phyloP scores from a whole-genome alignment of 805 yeast species.

The Ogataea parapolymorpha region DNA sequence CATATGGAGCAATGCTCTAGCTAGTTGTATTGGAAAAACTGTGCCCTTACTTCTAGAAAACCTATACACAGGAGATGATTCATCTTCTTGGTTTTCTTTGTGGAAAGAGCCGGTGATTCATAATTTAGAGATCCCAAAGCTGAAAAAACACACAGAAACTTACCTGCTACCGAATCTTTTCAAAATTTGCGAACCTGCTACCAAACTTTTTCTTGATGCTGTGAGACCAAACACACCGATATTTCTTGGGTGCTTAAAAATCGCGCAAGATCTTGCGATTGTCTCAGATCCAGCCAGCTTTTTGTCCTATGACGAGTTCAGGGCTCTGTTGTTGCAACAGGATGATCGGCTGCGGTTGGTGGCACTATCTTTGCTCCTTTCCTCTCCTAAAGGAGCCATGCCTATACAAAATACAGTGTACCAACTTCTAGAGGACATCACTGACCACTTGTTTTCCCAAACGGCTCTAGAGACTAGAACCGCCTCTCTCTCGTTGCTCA shows the following conservation, averaged over 20 bases:
- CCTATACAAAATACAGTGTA: conserved; percentile 48
- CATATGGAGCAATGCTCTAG: conserved; percentile 57
- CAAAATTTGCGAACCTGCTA: conserved; percentile 43
- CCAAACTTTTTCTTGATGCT: conserved; percentile 28
- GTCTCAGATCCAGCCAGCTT: conserved; percentile 42
- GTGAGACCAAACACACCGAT: conserved; percentile 33
- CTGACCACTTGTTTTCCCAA: conserved; percentile 58
- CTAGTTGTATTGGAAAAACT: conserved; percentile 65
- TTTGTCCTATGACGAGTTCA: conserved; percentile 27
- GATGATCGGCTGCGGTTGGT: conserved; percentile 41
- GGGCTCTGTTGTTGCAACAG: conserved; percentile 42
- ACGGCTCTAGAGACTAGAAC: conserved; percentile 66
- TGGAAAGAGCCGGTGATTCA: conserved; percentile 47
- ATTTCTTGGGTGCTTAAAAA: conserved; percentile 52
- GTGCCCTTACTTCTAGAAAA: conserved; percentile 39
- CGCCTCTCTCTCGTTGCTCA: conserved; percentile 57
- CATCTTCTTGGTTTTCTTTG: conserved; percentile 41
- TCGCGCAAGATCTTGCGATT: conserved; percentile 61
- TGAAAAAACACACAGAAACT: conserved; percentile 47
- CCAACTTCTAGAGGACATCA: conserved; percentile 39
- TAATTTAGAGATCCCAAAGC: conserved; percentile 32
- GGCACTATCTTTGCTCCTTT: conserved; percentile 58
- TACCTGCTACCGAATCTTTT: conserved; percentile 66
- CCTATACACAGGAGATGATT: conserved; percentile 29
- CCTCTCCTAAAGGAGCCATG: conserved; percentile 58